Evolutionary conservation across 768 basidiomycete species (phyloP).

Genomic region (Floccularia luteovirens): DNA sequence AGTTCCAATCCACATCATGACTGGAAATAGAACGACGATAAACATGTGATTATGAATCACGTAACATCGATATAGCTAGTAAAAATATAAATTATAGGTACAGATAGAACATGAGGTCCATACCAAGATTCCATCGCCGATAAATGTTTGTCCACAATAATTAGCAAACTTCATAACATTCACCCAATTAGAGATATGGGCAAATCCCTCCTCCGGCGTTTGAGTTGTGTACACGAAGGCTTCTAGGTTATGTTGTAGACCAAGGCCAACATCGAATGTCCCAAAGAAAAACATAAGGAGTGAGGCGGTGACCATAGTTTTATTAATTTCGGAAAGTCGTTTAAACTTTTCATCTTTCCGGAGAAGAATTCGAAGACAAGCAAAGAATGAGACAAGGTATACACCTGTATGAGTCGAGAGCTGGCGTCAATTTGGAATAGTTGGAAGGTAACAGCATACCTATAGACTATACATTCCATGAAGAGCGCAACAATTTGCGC

Average conservation of each 20-base stretch:
- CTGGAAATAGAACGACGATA: constrained; percentile 19
- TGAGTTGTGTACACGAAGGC: constrained; percentile 29
- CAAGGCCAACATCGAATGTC: constrained; percentile 31
- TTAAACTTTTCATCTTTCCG: constrained; percentile 21
- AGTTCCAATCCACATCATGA: constrained; percentile 26
- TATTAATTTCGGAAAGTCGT: constrained; percentile 14
- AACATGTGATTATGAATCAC: constrained; percentile 23
- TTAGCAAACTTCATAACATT: constrained; percentile 33
- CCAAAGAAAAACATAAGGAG: constrained; percentile 31
- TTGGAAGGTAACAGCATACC: constrained; percentile 13
- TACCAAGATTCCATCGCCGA: constrained; percentile 36
- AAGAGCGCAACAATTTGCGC: constrained; percentile 32
- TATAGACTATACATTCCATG: constrained; percentile 31
- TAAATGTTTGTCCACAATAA: constrained; percentile 32
- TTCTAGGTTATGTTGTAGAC: constrained; percentile 31
- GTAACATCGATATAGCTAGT: constrained; percentile 30
- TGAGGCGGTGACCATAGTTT: constrained; percentile 27
- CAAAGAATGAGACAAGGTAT: constrained; percentile 26
- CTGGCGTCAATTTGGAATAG: neutral
- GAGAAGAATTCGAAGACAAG: constrained; percentile 24
- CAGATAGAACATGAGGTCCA: constrained; percentile 2
- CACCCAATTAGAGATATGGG: constrained; percentile 27
- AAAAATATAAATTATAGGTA: neutral
- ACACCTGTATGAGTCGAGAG: constrained; percentile 17
- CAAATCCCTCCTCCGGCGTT: constrained; percentile 23